Base-by-base conservation (phyloP, 345 rosid genomes). In the Pelargonium nanum region DNA sequence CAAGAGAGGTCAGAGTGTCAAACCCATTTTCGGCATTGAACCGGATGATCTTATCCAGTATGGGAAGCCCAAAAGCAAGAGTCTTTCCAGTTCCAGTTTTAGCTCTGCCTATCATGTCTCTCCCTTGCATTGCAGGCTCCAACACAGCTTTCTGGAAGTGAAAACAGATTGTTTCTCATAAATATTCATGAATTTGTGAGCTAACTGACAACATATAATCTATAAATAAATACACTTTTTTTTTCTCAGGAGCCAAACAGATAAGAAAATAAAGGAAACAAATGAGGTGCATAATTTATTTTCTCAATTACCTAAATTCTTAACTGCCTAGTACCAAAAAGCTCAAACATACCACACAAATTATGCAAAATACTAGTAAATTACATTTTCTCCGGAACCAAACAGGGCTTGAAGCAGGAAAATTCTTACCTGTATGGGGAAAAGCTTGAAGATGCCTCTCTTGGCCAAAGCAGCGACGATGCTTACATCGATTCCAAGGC, bases 61-160 rank as follows among this genome's bases (percentile, higher is more conserved):
- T 61, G 3, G 99, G 97, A 53, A 90, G 91, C 77, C 97, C 97
- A 65, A 94, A 94, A 59, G 99, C 96, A 68, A 94, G 96, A 4
- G 97, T 94, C 78, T 94, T 94, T 19, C 97, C 96, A 0, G 96
- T 94, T 72, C 99, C 97, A 0, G 97, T 90, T 74, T 88, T 83
- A 19, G 97, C 96, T 21, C 97, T 83, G 44, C 95, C 97, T 30
- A 85, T 81, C 96, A 94, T 74, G 58, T 94, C 99, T 2, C 83
- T 72, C n/a, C 99, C 99, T 77, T 82, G 81, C 97, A 90, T 90
- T 32, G 96, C 97, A 2, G 97, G 99, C 65, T 88, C 96, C 57
- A 94, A 65, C 67, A 94, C 99, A 63, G 96, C 97, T 81, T 59
- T 94, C 93, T 91, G 56, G 60, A 26, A 32, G 19, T 70, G 19